Conservation (phyloP, 2,329 filamentous ascomycete species). For the Microdochium nivale region DNA sequence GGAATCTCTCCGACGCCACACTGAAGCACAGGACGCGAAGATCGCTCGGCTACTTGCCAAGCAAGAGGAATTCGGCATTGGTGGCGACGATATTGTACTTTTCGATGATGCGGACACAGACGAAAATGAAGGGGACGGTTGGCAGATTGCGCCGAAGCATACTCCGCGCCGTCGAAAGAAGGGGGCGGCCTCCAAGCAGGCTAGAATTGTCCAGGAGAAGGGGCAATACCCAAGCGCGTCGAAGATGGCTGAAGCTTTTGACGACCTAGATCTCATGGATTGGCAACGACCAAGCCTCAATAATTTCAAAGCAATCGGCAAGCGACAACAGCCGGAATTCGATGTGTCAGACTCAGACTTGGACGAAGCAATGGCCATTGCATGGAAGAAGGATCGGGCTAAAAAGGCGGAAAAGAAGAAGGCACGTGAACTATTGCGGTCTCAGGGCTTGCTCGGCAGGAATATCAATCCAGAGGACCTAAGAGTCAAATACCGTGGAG, state of each 20-base stretch:
- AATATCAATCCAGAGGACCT: constrained; percentile 48
- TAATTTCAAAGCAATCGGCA: constrained; percentile 47
- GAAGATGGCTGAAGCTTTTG: constrained; percentile 39
- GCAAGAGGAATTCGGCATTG: constrained; percentile 55
- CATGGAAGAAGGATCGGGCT: constrained; percentile 59
- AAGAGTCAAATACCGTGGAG: constrained; percentile 61
- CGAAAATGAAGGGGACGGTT: constrained; percentile 20
- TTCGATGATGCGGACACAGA: constrained; percentile 38
- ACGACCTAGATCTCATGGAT: constrained; percentile 80
- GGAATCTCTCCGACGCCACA: constrained; percentile 17
- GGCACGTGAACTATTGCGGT: constrained; percentile 60
- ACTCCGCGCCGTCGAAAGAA: constrained; percentile 18
- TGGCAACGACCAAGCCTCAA: constrained; percentile 62
- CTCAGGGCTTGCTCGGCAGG: constrained; percentile 56
- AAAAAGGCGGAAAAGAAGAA: constrained; percentile 65
- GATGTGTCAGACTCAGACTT: constrained; percentile 60
- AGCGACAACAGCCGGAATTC: constrained; percentile 46
- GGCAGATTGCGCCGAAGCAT: constrained; percentile 13
- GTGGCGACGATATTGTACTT: constrained; percentile 47
- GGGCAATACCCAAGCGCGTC: constrained; percentile 29
- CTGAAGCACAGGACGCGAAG: constrained; percentile 46
- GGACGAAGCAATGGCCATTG: constrained; percentile 45
- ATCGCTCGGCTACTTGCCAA: constrained; percentile 53
- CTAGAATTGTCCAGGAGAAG: constrained; percentile 14
- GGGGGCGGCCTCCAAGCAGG: constrained; percentile 15